A percentile compares a stretch with the other conserved stretches of the same genome.
phyloP scores from a whole-genome alignment of 208 protist genomes.

The Trypanosoma theileri region DNA sequence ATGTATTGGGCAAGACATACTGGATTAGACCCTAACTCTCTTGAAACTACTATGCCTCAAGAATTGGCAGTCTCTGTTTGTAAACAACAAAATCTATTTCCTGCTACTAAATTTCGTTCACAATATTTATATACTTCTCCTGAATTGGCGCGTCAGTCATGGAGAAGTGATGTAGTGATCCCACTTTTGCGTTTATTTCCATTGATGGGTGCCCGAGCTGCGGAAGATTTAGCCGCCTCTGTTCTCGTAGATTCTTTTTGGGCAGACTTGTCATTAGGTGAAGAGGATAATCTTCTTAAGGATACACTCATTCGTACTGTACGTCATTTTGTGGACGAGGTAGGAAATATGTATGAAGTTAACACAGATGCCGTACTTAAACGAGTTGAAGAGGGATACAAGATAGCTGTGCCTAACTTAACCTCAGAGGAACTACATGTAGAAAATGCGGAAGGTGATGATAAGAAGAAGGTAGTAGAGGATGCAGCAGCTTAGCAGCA shows the following conservation, averaged over 20 bases:
- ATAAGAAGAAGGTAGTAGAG: conserved; percentile 2
- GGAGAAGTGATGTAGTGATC: conserved; percentile 72
- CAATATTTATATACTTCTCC: conserved; percentile 84
- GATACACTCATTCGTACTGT: conserved; percentile 51
- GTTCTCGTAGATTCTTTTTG: conserved; percentile 84
- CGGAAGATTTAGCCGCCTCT: conserved; percentile 78
- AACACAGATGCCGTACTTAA: conserved; percentile 60
- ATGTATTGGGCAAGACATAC: conserved; percentile 84
- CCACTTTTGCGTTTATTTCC: conserved; percentile 86
- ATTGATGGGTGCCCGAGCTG: conserved; percentile 55
- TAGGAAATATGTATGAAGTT: conserved; percentile 56
- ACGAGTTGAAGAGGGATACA: conserved; percentile 67
- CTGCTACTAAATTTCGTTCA: conserved; percentile 73
- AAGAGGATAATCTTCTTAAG: conserved; percentile 64
- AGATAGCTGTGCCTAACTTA: conserved; percentile 52
- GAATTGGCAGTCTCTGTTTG: conserved; percentile 73
- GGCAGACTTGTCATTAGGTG: conserved; percentile 44
- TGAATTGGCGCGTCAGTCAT: conserved; percentile 78
- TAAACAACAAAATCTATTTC: conserved; percentile 75
- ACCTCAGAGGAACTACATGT: conserved; percentile 46
- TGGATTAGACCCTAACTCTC: conserved; percentile 48
- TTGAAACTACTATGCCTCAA: conserved; percentile 56
- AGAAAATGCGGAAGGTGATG: conserved; percentile 21
- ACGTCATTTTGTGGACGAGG: conserved; percentile 62
- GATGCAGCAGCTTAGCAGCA: conserved; percentile 14